A percentile compares a stretch with the other conserved stretches of the same genome.
Conservation (phyloP, 1,284 basidiomycete genomes). For the Fomitiporia mediterranea region DNA sequence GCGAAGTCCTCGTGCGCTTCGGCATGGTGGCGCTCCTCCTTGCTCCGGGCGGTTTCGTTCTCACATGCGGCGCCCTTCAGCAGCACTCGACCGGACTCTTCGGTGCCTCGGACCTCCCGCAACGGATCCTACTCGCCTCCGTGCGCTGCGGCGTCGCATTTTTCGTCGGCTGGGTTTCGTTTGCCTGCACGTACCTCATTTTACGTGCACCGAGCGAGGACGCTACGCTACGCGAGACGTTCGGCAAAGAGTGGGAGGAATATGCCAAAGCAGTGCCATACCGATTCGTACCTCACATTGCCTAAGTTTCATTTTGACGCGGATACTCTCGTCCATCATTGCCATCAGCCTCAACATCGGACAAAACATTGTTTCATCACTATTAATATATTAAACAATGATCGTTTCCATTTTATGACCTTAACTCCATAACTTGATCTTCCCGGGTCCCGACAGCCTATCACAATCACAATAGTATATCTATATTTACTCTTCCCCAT, state of each 20-base stretch:
- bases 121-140: background rate
- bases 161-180: conserved; percentile 10
- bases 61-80: conserved; percentile 2
- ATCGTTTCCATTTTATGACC: too few species aligned
- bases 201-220: conserved; percentile 19
- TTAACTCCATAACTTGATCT: too few species aligned
- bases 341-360: too few species aligned
- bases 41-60: background rate
- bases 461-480: too few species aligned
- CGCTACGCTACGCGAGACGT: conserved; percentile 18
- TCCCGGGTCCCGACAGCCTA: too few species aligned
- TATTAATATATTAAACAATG: too few species aligned
- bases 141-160: conserved; percentile 3
- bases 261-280: conserved; percentile 20
- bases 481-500: too few species aligned
- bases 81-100: background rate
- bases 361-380: too few species aligned
- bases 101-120: background rate
- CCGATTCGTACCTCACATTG: conserved; percentile 20
- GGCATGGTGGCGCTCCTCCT: conserved; percentile 9
- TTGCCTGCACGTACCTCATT: conserved; percentile 8
- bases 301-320: background rate
- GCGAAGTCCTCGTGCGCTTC: conserved; percentile 6
- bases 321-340: too few species aligned
- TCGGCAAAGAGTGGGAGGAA: conserved; percentile 21